Evolutionary conservation across 192 early-diverging fungal genomes (phyloP), one percentile per base, ranked within the genome.

Genomic region (Umbelopsis vinacea): DNA sequence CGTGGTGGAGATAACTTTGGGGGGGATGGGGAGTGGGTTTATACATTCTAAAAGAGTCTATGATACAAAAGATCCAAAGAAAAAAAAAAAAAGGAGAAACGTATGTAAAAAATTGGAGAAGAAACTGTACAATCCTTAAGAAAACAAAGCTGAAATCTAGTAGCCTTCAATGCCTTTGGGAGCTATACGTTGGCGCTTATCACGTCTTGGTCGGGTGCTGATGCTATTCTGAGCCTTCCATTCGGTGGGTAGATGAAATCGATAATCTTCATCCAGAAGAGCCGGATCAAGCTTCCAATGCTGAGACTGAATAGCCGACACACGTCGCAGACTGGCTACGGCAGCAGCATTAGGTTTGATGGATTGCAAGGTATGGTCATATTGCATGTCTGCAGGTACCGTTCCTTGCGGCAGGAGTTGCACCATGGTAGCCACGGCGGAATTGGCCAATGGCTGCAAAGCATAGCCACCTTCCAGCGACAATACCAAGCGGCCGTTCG

Each of bases 391-490:
- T 3, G 78, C 77, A 45, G 73, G 71, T 0, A 72, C 77, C 52
- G 78, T 48, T 67, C 46, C 53, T 26, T 71, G 71, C 22, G 81
- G 78, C 9, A 85, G 66, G 9, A 85, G 67, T 17, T 85, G 81
- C 17, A 76, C 76, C 4, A 82, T 71, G 73, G 81, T 82, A 9
- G 81, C 79, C 12, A 79, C 69, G 2, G 81, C 81, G 10, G 76
- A 78, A 2, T 74, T 67, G 17, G 84, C 81, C 4, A 85, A 46
- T 11, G 84, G 79, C 33, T 85, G 81, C 52, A 85, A 76, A 38
- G 81, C 84, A 35, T 85, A 85, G 4, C 84, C 84, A 46, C 72
- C 90, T 78, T 93, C 92, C 12, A 93, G 57, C 9, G 81, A 87
- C 23, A 93, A 67, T 45, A 90, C 91, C 17, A 93, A 67, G 10